These are phyloP conservation scores for Mallotus repandus DNA, from an alignment of 441 rosid genomes.

Conservation along the genomic window DNA sequence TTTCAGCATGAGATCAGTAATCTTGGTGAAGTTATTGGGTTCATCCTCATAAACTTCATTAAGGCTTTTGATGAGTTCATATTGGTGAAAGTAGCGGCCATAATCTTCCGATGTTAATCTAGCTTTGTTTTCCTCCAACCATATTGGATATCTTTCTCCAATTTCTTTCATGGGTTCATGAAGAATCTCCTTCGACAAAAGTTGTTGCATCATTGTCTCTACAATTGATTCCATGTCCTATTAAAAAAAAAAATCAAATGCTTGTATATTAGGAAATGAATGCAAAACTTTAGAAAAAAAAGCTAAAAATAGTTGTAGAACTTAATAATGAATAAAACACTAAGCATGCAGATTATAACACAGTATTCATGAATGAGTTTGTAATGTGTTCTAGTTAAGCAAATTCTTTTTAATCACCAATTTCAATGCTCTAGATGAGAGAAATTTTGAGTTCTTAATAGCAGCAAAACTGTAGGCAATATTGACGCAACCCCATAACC, in stretches of 20 bases:
- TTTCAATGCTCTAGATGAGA: not conserved
- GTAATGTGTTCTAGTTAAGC: not conserved
- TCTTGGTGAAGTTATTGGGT: conserved; percentile 66
- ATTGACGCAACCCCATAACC: not conserved
- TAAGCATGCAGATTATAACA: conserved; percentile 1
- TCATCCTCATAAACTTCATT: conserved; percentile 83
- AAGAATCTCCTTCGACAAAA: conserved; percentile 89
- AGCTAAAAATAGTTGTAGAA: not conserved
- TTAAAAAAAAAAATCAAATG: conserved; percentile 5
- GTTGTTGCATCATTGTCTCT: conserved; percentile 98
- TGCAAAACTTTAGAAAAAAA: not conserved
- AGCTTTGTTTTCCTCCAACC: conserved; percentile 81
- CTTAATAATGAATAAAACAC: not conserved
- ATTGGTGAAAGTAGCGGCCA: conserved; percentile 61
- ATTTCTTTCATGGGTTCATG: conserved; percentile 97
- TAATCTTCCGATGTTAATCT: conserved; percentile 61
- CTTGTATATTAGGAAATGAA: not conserved
- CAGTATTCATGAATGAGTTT: not conserved
- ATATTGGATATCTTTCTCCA: conserved; percentile 83
- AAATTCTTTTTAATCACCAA: not conserved
- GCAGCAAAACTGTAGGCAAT: not conserved
- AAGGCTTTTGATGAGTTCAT: conserved; percentile 73
- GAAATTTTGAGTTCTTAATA: not conserved
- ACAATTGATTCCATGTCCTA: conserved; percentile 94
- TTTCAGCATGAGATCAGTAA: conserved; percentile 90